These are phyloP conservation scores for Phytophthora capsici DNA, from an alignment of 352 stramenopile genomes.

Conservation along the genomic window DNA sequence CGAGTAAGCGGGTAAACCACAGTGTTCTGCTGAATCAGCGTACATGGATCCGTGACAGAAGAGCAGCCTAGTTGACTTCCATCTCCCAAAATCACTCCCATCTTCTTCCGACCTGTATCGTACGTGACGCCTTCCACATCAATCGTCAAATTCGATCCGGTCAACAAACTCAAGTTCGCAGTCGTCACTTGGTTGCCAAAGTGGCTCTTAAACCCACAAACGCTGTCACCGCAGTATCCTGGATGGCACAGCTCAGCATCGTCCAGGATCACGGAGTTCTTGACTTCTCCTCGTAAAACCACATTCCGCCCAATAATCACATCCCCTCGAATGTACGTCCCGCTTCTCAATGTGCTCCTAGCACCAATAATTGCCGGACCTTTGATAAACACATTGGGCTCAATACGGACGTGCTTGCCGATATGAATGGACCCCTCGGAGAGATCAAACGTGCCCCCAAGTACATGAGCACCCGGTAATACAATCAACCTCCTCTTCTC, in stretches of 20 bases:
- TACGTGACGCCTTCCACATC: conserved; percentile 47
- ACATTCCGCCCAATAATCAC: conserved; percentile 67
- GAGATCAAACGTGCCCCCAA: conserved; percentile 75
- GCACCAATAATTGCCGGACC: conserved; percentile 79
- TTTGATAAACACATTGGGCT: conserved; percentile 76
- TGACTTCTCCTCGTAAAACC: conserved; percentile 72
- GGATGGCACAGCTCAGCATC: conserved; percentile 75
- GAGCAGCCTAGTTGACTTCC: conserved; percentile 76
- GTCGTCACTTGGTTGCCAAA: conserved; percentile 88
- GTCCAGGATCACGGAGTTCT: conserved; percentile 79
- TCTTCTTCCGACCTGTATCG: conserved; percentile 72
- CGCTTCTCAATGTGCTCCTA: conserved; percentile 62
- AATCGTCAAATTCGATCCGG: conserved; percentile 37
- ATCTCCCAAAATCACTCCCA: conserved; percentile 77
- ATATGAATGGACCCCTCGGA: conserved; percentile 74
- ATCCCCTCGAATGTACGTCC: conserved; percentile 74
- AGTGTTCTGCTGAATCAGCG: conserved; percentile 61
- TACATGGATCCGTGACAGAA: conserved; percentile 76
- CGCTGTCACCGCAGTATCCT: conserved; percentile 77
- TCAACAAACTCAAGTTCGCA: conserved; percentile 73
- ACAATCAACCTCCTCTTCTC: conserved; percentile 63
- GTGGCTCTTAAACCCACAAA: conserved; percentile 79
- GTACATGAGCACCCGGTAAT: conserved; percentile 44
- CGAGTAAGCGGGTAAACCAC: conserved; percentile 73
- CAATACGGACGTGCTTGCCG: conserved; percentile 64